Conservation (phyloP, 148 eudicot species). For the Rheum nobile region DNA sequence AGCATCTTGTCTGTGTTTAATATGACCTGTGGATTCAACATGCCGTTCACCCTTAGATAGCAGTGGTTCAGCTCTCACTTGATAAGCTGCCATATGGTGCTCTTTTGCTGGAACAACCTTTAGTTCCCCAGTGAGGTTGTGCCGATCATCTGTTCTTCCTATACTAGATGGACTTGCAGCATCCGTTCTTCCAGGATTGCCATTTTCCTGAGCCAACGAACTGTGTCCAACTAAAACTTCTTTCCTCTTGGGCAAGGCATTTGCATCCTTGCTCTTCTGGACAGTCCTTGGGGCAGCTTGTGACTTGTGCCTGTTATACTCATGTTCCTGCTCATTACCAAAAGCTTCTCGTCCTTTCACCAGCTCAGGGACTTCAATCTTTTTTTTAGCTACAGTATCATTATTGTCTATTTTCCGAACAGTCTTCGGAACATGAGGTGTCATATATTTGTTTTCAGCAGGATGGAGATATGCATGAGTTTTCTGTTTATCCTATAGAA, state of each 20-base stretch:
- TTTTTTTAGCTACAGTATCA: conserved; percentile 19
- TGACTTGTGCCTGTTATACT: conserved; percentile 20
- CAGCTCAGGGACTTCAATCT: conserved; percentile 15
- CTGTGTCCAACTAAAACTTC: conserved; percentile 13
- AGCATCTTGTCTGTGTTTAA: conserved; percentile 14
- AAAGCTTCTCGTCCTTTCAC: conserved; percentile 15
- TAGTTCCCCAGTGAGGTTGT: neutral
- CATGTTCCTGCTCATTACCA: conserved; percentile 19
- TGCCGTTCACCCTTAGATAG: conserved; percentile 20
- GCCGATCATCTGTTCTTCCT: conserved; percentile 16
- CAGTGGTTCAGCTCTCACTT: conserved; percentile 22
- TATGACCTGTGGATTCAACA: conserved; percentile 14
- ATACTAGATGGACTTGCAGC: conserved; percentile 27
- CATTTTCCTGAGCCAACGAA: conserved; percentile 18
- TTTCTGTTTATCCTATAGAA: conserved; percentile 30
- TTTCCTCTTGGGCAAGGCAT: conserved; percentile 20
- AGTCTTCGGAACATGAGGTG: conserved; percentile 21
- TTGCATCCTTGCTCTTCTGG: conserved; percentile 20
- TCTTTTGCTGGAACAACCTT: conserved; percentile 17
- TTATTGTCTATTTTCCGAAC: conserved; percentile 18
- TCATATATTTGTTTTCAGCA: conserved; percentile 16
- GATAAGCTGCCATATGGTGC: conserved; percentile 7
- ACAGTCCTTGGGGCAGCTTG: conserved; percentile 14
- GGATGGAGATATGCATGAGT: conserved; percentile 17
- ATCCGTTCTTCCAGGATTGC: conserved; percentile 16